A percentile compares a stretch with the other conserved stretches of the same genome.
Evolutionary conservation across 2,329 filamentous ascomycete species (phyloP).

Genomic region (Cercospora sesami): DNA sequence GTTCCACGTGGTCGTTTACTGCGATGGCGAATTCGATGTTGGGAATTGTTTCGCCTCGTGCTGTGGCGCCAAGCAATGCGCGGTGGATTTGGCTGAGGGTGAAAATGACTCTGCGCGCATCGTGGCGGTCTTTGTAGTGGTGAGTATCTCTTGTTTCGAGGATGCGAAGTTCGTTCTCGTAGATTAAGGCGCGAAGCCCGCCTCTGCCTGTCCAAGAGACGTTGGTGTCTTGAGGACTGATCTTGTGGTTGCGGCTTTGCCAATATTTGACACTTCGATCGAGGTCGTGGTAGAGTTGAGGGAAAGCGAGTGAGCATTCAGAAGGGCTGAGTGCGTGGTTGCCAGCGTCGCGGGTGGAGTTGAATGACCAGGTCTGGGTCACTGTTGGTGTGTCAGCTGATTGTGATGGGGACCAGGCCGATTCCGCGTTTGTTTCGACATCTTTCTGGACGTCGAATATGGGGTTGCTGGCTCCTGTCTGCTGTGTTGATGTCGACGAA

Average conservation of each 20-base stretch:
- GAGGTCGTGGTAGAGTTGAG: conserved; percentile 33
- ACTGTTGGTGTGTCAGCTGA: not conserved
- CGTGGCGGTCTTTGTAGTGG: conserved; percentile 25
- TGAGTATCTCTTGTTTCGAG: conserved; percentile 27
- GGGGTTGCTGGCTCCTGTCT: not conserved
- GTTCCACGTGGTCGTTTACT: conserved; percentile 44
- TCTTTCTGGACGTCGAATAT: not conserved
- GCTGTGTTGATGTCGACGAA: not conserved
- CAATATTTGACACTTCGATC: conserved; percentile 28
- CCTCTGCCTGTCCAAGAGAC: conserved; percentile 23
- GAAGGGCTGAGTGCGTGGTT: not conserved
- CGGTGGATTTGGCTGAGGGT: conserved; percentile 49
- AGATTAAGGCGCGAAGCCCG: conserved; percentile 27
- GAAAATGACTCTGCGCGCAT: conserved; percentile 31
- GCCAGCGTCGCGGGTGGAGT: conserved; percentile 4
- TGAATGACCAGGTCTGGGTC: not conserved
- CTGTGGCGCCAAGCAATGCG: conserved; percentile 43
- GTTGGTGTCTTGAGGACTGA: conserved; percentile 24
- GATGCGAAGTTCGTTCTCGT: conserved; percentile 32
- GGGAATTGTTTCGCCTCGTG: conserved; percentile 42
- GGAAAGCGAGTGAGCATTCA: conserved; percentile 33
- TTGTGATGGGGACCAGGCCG: not conserved
- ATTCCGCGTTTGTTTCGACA: not conserved
- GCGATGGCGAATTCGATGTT: conserved; percentile 52
- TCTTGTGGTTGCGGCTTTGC: conserved; percentile 18